phyloP scores from a whole-genome alignment of 1,284 basidiomycete genomes.

The Apiotrichum gamsii region DNA sequence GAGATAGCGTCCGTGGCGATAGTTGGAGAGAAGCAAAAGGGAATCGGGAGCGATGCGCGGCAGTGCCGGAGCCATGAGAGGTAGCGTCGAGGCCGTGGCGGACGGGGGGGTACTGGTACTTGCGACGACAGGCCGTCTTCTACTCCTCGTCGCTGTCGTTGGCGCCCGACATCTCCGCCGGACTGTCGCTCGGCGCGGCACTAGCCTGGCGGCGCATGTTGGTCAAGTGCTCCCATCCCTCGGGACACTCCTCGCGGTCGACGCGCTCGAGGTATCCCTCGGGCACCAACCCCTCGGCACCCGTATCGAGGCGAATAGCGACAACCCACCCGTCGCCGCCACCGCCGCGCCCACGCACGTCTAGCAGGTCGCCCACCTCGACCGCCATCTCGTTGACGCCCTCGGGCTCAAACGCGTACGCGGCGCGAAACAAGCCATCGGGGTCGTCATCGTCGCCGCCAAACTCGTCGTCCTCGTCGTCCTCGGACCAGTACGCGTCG shows the following conservation, averaged over 20 bases:
- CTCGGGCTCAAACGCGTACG: constrained; percentile 39
- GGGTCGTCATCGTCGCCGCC: constrained; percentile 27
- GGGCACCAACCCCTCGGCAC: constrained; percentile 40
- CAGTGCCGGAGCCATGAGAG: too few species aligned
- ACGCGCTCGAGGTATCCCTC: constrained; percentile 41
- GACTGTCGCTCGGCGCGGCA: too few species aligned
- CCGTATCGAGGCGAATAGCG: constrained; percentile 27
- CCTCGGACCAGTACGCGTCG: constrained; percentile 15
- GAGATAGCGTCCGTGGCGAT: too few species aligned
- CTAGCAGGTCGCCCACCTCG: constrained; percentile 38
- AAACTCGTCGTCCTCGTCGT: constrained; percentile 11
- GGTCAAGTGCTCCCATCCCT: constrained; percentile 9
- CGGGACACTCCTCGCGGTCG: constrained; percentile 12
- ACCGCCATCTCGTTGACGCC: constrained; percentile 42
- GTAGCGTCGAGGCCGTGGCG: too few species aligned
- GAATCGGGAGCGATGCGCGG: too few species aligned
- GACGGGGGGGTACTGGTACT: too few species aligned
- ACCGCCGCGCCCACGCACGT: constrained; percentile 40
- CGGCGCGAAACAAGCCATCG: constrained; percentile 36
- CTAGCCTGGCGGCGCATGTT: too few species aligned
- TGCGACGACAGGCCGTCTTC: too few species aligned
- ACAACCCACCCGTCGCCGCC: constrained; percentile 43
- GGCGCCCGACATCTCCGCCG: too few species aligned
- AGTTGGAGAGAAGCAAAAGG: too few species aligned
- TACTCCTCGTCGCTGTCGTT: too few species aligned